Evolutionary conservation across 768 basidiomycete genomes (phyloP).

Genomic region (Omphalotus guepiniiformis): DNA sequence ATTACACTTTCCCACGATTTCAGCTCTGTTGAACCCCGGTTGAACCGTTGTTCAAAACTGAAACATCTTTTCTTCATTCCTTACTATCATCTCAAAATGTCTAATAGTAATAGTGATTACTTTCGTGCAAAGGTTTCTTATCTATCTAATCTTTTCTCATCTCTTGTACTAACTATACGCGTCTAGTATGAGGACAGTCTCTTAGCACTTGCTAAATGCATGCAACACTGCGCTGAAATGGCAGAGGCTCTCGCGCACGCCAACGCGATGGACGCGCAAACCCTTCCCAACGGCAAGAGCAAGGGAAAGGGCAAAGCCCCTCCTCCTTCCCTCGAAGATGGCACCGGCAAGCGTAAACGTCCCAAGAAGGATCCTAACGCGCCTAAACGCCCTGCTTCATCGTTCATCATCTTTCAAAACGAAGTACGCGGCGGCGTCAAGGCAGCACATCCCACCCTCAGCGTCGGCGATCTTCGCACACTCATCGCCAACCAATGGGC

Average conservation of each 20-base stretch:
- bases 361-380: conserved; percentile 64
- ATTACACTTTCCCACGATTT: too few relatives aligned
- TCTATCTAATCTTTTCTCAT: too few relatives aligned
- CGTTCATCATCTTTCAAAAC: conserved; percentile 74
- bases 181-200: conserved; percentile 54
- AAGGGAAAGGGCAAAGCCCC: conserved; percentile 59
- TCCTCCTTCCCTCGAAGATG: conserved; percentile 32
- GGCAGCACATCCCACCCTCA: conserved; percentile 40
- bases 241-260: conserved; percentile 57
- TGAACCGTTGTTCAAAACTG: too few relatives aligned
- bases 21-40: too few relatives aligned
- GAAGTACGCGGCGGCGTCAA: conserved; percentile 52
- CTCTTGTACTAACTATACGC: not conserved
- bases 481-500: conserved; percentile 56
- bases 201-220: conserved; percentile 50
- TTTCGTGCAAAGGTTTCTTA: too few relatives aligned
- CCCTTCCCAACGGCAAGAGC: conserved; percentile 8
- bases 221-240: conserved; percentile 58
- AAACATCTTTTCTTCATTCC: too few relatives aligned
- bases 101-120: too few relatives aligned
- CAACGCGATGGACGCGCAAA: conserved; percentile 30
- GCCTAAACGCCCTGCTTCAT: conserved; percentile 68
- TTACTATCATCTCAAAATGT: too few relatives aligned
- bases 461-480: conserved; percentile 51
- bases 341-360: conserved; percentile 13